Conservation (phyloP, 345 rosid genomes). For the Moricandia moricandioides region DNA sequence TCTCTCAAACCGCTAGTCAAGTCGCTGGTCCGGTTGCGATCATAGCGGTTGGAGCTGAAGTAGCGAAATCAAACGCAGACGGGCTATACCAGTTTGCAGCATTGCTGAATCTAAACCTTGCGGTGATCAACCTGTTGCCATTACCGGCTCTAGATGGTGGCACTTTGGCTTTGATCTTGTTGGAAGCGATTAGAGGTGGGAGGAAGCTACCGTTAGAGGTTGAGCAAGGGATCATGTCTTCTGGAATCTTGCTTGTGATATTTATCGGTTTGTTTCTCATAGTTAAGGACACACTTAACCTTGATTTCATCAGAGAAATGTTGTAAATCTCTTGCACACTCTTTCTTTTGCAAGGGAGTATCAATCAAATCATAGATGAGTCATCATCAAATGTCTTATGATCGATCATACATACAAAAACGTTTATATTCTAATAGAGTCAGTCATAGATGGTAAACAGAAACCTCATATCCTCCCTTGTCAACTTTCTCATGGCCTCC, state of each 20-base stretch:
- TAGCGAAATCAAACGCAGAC: slow-evolving; percentile 81
- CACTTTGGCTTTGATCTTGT: slow-evolving; percentile 71
- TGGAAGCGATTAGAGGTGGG: slow-evolving; percentile 88
- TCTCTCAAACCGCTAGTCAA: slow-evolving; percentile 86
- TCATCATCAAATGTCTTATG: not conserved
- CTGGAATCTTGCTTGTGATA: slow-evolving; percentile 77
- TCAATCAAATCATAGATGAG: not conserved
- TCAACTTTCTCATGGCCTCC: slow-evolving; percentile 73
- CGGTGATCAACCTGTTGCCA: slow-evolving; percentile 86
- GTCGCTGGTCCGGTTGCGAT: slow-evolving; percentile 95
- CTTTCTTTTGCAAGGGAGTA: not conserved
- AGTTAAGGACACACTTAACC: slow-evolving; percentile 83
- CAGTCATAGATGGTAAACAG: slow-evolving; percentile 48
- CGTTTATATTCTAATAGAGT: not conserved
- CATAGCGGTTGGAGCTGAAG: slow-evolving; percentile 97
- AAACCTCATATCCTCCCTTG: slow-evolving; percentile 70
- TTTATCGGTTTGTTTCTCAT: slow-evolving; percentile 82
- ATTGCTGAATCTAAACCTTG: slow-evolving; percentile 79
- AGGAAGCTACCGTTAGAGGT: slow-evolving; percentile 83
- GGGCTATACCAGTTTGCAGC: slow-evolving; percentile 97
- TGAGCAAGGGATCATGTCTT: slow-evolving; percentile 88
- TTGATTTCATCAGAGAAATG: slow-evolving; percentile 77
- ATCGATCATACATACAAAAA: not conserved
- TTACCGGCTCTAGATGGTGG: slow-evolving; percentile 97
- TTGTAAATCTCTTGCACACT: slow-evolving; percentile 35